Base-by-base conservation (phyloP, 2,329 filamentous ascomycete species). In the Epicoccum sorghinum region DNA sequence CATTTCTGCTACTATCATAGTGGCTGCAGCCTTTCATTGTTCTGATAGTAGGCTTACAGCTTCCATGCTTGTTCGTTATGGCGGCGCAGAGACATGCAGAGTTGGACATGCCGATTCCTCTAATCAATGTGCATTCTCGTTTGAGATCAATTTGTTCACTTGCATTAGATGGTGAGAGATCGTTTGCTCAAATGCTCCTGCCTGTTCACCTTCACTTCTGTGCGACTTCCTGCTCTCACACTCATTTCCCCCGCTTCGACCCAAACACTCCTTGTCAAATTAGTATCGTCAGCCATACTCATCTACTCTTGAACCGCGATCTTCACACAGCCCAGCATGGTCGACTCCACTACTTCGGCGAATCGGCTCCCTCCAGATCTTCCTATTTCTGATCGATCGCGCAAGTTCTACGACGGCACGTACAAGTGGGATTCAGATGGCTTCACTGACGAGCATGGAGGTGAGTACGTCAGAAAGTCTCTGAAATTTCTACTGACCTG, bases 331-430 rank as follows among this genome's bases (percentile, higher is more conserved):
- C 12, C 22, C 24, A 33, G 24, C 18, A 44, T 51, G 35, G 8
- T 12, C 5, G n/a, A 18, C 13, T 13, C 13, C 10, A 13, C 13
- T 4, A 9, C 18, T 25, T 14, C 18, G 4, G 29, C 9, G 14
- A n/a, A 5, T 13, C 30, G 5, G 27, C 30, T 55, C 8, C 52
- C 46, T 5, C 14, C 30, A 1, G 32, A 55, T 14, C 24, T 47
- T 8, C 32, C 46, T 5, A 52, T 70, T n/a, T 63, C 52, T 9
- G 59, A 66, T 37, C 43, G 59, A 35, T 72, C 69, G 4, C 55
- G 47, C 7, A 65, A 64, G 24, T 73, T 73, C 60, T 72, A 71
- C 47, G 54, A 71, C 23, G 68, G 68, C 24, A 68, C 62, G 5
- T 69, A 66, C 30, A 49, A 35, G 22, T 66, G 65, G 64, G 42